Evolutionary conservation across 768 basidiomycete species (phyloP), one percentile per base, ranked within the genome.

Genomic region (Megacollybia marginata): DNA sequence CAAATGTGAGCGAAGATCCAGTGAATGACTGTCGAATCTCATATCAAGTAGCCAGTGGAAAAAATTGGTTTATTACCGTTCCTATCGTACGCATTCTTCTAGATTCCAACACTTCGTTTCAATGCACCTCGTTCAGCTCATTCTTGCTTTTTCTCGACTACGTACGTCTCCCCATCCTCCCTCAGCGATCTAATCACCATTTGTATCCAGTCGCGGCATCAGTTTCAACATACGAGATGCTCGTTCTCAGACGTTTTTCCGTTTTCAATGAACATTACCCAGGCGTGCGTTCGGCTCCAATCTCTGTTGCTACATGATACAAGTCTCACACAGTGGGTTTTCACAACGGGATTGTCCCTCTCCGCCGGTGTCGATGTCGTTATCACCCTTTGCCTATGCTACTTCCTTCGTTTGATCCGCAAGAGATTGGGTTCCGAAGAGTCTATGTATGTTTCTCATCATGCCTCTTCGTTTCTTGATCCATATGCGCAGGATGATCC

Each of bases 351-450:
- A 15, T 59, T 74, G 9, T 64, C 69, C 1, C 58, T 73, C 34
- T 74, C 72, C 3, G 68, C 68, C 15, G 55, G 59, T n/a, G 62
- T 70, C 4, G 73, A 74, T 48, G 53, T 74, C 19, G 45, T 74
- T 32, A 64, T 74, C 44, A 65, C 72, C 2, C 54, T 54, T 6
- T 64, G 60, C 46, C 59, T 74, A 34, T 68, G 63, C 9, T 51
- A 69, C 47, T 62, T 69, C 4, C 55, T 74, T 2, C 65, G 59
- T 47, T 57, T 44, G n/a, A 66, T 62, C 9, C 68, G 64, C 42
- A 59, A 55, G 6, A 59, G 56, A 12, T 47, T 45, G 31, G 34
- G 20, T 0, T 63, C 64, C 1, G 59, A 62, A 4, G 61, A 62
- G 72, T 64, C 19, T 49, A 57, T 33, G 13, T 19, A 40, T 33